phyloP scores from a whole-genome alignment of 768 basidiomycete species.

The Sistotremastrum niveocremeum region DNA sequence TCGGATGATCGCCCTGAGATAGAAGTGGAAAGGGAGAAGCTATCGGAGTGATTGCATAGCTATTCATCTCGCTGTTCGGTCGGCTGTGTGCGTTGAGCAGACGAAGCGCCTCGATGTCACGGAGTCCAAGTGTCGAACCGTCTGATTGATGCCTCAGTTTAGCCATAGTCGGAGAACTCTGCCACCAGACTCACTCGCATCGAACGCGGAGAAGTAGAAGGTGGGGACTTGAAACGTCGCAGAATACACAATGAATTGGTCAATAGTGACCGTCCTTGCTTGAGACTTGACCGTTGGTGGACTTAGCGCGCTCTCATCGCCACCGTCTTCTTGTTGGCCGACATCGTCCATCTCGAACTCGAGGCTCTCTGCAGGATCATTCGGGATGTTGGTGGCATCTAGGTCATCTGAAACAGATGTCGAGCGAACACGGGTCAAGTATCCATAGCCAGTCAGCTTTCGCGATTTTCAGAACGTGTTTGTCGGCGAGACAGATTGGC shows the following conservation, averaged over 20 bases:
- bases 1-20: constrained; percentile 82
- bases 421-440: neutral
- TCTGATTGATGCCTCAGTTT: constrained; percentile 26
- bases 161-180: constrained; percentile 1
- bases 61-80: constrained; percentile 29
- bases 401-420: constrained; percentile 15
- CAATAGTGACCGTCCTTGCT: constrained; percentile 14
- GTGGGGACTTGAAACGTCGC: constrained; percentile 70
- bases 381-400: constrained; percentile 4
- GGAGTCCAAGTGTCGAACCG: constrained; percentile 47
- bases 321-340: constrained; percentile 7
- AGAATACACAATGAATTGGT: constrained; percentile 68
- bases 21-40: constrained; percentile 56
- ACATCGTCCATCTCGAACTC: neutral
- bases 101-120: constrained; percentile 39
- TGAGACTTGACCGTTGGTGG: constrained; percentile 3
- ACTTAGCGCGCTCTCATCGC: constrained; percentile 28
- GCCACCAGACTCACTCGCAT: constrained; percentile 25
- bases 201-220: constrained; percentile 67
- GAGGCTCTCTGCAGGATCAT: too few species aligned
- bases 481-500: too few species aligned
- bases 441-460: neutral
- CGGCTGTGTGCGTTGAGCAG: constrained; percentile 43
- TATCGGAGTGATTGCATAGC: constrained; percentile 40
- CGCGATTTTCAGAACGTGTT: too few species aligned